Evolutionary conservation across 2,329 filamentous ascomycete genomes (phyloP), one percentile per base, ranked within the genome.

Genomic region (Hymenoscyphus salicellus): DNA sequence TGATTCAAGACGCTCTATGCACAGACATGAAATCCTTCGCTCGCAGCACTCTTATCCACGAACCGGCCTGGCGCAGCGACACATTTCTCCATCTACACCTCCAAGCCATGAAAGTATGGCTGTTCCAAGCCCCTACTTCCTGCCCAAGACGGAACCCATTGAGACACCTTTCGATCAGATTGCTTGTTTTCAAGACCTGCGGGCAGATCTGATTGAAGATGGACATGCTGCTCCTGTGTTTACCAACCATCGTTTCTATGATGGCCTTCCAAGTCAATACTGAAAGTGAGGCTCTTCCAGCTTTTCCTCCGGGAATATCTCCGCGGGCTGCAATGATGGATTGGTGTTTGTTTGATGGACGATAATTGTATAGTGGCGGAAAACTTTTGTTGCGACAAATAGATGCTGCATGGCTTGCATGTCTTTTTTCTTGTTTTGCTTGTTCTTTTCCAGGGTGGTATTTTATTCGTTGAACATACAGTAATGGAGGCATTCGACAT

Each of bases 121-220:
- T 14, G 49, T 59, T 20, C 52, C 65, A n/a, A 69, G 66, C 55
- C 68, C 68, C 16, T 71, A 69, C 60, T 69, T 69, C 63, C 58
- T 68, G 65, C 46, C 62, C 30, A 72, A 71, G 62, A 28, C 33
- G 17, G 68, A 73, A 72, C 8, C 41, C 61, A 33, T 56, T 20
- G 26, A 26, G 26, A 23, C 23, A 20, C 63, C 68, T n/a, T 72
- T 66, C 26, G 70, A 72, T 14, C 66, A 70, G 11, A 41, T 69
- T 56, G 72, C 66, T 61, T 63, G 55, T 10, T 58, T 74, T 20
- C 68, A 71, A 46, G 69, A 71, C 61, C 69, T 72, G 10, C 71
- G 72, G 57, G 73, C 71, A 14, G 72, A 73, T 16, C 70, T 69
- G 49, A 59, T 69, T n/a, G 69, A 71, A 28, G 65, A 64, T 63